phyloP scores from a whole-genome alignment of 352 stramenopile genomes.

The Pythium brassicae region DNA sequence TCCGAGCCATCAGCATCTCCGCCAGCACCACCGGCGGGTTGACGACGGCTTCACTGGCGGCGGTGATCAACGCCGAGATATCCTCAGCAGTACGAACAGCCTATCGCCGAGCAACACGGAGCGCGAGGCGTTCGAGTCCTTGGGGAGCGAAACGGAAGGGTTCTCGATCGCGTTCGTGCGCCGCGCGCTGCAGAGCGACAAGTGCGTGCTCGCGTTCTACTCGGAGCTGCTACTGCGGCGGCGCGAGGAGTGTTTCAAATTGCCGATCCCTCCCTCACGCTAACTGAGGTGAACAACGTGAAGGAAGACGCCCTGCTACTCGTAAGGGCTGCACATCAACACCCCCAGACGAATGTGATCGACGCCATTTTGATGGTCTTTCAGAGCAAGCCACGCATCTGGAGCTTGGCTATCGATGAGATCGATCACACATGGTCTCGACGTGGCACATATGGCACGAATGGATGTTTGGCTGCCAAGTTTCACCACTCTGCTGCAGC shows the following conservation, averaged over 20 bases:
- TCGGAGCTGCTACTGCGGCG: conserved; percentile 44
- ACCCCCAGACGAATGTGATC: too few relatives aligned
- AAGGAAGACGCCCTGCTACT: too few relatives aligned
- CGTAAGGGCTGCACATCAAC: too few relatives aligned
- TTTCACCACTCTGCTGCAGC: too few relatives aligned
- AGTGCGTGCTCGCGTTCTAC: conserved; percentile 30
- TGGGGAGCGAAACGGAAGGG: conserved; percentile 23
- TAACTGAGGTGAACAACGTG: not conserved
- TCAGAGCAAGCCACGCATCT: too few relatives aligned
- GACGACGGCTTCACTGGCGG: not conserved
- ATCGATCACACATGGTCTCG: too few relatives aligned
- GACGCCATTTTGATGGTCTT: too few relatives aligned
- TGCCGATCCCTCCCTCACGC: conserved; percentile 15
- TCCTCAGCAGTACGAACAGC: conserved; percentile 5
- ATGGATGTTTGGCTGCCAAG: too few relatives aligned
- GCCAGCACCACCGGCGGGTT: not conserved
- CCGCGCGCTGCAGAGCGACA: conserved; percentile 31
- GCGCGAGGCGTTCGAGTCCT: conserved; percentile 25
- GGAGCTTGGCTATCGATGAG: too few relatives aligned
- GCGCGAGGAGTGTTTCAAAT: conserved; percentile 42
- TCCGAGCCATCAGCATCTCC: not conserved
- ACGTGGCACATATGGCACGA: too few relatives aligned
- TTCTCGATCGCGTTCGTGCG: conserved; percentile 40
- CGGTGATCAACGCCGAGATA: conserved; percentile 14
- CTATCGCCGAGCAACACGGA: conserved; percentile 2